These are phyloP conservation scores for Cladosporium sp. DNA, from an alignment of 2,329 filamentous ascomycete species.

Conservation along the genomic window DNA sequence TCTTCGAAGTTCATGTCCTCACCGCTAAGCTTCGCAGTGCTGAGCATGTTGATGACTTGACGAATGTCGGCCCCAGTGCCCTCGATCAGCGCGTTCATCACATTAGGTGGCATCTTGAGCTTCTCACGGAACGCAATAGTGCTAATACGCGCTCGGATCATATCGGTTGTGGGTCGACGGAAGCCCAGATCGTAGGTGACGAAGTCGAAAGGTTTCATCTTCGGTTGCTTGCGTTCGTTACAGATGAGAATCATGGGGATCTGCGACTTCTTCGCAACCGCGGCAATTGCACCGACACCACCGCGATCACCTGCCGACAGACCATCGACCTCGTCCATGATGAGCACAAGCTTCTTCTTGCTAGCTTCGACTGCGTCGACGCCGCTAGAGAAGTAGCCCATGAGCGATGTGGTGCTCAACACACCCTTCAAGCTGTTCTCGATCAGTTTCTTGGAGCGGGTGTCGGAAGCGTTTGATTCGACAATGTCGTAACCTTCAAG, in stretches of 20 bases:
- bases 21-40: constrained; percentile 87
- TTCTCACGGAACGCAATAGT: constrained; percentile 93
- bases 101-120: constrained; percentile 76
- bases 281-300: constrained; percentile 89
- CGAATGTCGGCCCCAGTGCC: constrained; percentile 94
- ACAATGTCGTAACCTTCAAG: constrained; percentile 90
- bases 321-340: constrained; percentile 99
- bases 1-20: constrained; percentile 77
- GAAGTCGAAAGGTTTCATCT: constrained; percentile 97
- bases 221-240: constrained; percentile 87
- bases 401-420: constrained; percentile 87
- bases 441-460: constrained; percentile 92
- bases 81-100: constrained; percentile 91
- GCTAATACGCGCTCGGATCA: constrained; percentile 88
- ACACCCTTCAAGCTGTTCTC: constrained; percentile 86
- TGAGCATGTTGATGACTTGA: constrained; percentile 98
- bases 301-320: constrained; percentile 98
- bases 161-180: constrained; percentile 83
- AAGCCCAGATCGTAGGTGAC: constrained; percentile 84
- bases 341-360: constrained; percentile 91
- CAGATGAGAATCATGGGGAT: constrained; percentile 96
- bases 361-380: constrained; percentile 74
- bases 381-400: constrained; percentile 85
- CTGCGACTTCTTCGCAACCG: constrained; percentile 92
- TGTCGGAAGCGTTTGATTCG: constrained; percentile 94